These are phyloP conservation scores for Leishmania mexicana DNA, from an alignment of 208 protist genomes.

Conservation along the genomic window DNA sequence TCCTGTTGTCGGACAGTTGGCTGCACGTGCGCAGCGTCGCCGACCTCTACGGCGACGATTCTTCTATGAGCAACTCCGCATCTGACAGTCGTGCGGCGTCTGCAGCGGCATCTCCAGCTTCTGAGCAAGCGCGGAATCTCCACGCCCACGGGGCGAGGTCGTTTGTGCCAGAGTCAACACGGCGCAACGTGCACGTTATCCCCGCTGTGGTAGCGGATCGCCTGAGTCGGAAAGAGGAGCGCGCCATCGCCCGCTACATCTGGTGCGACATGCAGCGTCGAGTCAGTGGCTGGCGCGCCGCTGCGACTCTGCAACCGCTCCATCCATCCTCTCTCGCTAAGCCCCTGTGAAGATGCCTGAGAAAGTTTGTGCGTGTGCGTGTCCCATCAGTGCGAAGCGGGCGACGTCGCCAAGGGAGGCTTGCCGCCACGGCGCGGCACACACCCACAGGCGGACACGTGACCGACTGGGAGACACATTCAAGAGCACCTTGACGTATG, in stretches of 20 bases:
- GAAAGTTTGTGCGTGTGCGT: neutral
- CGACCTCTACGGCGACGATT: constrained; percentile 25
- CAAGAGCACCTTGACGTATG: neutral
- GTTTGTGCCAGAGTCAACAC: constrained; percentile 12
- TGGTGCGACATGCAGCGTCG: constrained; percentile 27
- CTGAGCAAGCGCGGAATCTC: neutral
- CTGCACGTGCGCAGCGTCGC: constrained; percentile 62
- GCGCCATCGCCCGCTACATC: constrained; percentile 58
- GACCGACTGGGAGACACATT: neutral
- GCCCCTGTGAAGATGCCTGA: neutral
- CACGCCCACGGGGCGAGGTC: neutral
- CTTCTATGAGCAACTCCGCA: neutral
- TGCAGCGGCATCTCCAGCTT: neutral
- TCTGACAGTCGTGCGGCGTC: neutral
- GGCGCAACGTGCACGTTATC: constrained; percentile 41
- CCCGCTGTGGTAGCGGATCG: constrained; percentile 54
- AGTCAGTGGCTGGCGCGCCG: neutral
- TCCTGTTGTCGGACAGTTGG: constrained; percentile 72
- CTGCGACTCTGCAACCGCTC: neutral
- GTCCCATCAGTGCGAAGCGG: neutral
- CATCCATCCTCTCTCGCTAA: neutral
- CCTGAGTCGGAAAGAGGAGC: constrained; percentile 49
- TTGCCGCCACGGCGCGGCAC: neutral
- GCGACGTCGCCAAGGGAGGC: neutral
- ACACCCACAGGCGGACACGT: neutral